Evolutionary conservation across 108 stramenopile species (phyloP).

Genomic region (Licmophora abbreviata): DNA sequence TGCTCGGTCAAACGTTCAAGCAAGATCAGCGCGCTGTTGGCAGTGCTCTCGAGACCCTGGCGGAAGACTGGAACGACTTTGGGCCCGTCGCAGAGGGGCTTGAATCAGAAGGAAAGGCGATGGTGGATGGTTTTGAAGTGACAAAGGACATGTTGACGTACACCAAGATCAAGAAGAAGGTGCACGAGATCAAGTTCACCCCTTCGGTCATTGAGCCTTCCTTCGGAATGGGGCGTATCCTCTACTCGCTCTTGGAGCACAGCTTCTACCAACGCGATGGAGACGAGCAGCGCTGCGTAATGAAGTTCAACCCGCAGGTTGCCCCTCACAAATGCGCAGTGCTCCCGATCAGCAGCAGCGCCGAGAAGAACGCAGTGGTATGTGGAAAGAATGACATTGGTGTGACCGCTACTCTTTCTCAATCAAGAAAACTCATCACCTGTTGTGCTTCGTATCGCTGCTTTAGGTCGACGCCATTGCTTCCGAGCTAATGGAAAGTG

Average conservation of each 20-base stretch:
- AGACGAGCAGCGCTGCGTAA: constrained; percentile 94
- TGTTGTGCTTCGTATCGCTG: not conserved
- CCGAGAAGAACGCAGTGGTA: constrained; percentile 74
- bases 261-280: constrained; percentile 91
- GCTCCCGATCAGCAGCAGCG: constrained; percentile 78
- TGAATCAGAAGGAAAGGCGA: constrained; percentile 78
- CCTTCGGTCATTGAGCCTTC: constrained; percentile 99
- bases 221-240: constrained; percentile 98
- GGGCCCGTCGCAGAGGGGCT: constrained; percentile 84
- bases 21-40: constrained; percentile 87
- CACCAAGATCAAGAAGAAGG: constrained; percentile 73
- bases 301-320: constrained; percentile 93
- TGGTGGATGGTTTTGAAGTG: constrained; percentile 85
- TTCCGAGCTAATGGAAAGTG: constrained; percentile 71
- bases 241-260: constrained; percentile 98
- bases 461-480: constrained; percentile 72
- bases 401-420: constrained; percentile 1
- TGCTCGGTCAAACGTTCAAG: constrained; percentile 88
- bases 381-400: constrained; percentile 10
- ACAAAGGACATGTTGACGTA: constrained; percentile 90
- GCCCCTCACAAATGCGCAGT: constrained; percentile 98
- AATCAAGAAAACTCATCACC: not conserved
- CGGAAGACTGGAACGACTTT: constrained; percentile 86
- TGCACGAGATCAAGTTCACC: constrained; percentile 95
- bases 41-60: constrained; percentile 85